Conservation (phyloP, 768 basidiomycete species). For the Trametes gibbosa region DNA sequence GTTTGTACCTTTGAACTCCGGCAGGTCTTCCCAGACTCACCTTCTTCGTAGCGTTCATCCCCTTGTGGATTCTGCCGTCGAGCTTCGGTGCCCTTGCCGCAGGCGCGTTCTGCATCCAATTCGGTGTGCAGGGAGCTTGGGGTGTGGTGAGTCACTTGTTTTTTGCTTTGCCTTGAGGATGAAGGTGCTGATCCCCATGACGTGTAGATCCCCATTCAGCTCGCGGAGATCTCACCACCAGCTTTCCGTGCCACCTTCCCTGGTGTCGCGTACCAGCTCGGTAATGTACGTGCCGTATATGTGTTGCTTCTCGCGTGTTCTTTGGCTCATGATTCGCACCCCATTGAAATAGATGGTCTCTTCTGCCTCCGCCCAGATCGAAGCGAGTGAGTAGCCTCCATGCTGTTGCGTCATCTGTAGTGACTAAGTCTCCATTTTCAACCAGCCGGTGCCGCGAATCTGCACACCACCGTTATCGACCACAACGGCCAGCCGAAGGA, state of each 20-base stretch:
- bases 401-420: background rate
- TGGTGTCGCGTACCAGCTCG: constrained; percentile 81
- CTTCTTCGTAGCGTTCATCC: constrained; percentile 48
- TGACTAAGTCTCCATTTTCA: background rate
- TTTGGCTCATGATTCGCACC: background rate
- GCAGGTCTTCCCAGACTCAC: background rate
- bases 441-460: constrained; percentile 40
- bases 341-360: constrained; percentile 20
- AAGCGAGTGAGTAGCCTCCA: constrained; percentile 26
- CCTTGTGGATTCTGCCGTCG: constrained; percentile 80
- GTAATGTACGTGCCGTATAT: constrained; percentile 44
- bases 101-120: constrained; percentile 84
- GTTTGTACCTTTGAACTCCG: background rate
- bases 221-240: constrained; percentile 82
- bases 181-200: background rate
- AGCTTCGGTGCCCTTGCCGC: constrained; percentile 69
- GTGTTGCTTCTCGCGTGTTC: background rate
- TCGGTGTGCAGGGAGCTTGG: constrained; percentile 91
- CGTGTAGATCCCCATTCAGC: constrained; percentile 66
- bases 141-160: constrained; percentile 59
- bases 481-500: constrained; percentile 24
- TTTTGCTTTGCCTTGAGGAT: background rate
- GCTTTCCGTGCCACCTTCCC: constrained; percentile 89
- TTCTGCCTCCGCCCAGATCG: constrained; percentile 35
- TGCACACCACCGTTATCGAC: constrained; percentile 34